Percentiles rank a stretch among this genome's conserved stretches.
These are phyloP conservation scores for Solanum acaule DNA, from an alignment of 257 asterid species.

Conservation along the genomic window DNA sequence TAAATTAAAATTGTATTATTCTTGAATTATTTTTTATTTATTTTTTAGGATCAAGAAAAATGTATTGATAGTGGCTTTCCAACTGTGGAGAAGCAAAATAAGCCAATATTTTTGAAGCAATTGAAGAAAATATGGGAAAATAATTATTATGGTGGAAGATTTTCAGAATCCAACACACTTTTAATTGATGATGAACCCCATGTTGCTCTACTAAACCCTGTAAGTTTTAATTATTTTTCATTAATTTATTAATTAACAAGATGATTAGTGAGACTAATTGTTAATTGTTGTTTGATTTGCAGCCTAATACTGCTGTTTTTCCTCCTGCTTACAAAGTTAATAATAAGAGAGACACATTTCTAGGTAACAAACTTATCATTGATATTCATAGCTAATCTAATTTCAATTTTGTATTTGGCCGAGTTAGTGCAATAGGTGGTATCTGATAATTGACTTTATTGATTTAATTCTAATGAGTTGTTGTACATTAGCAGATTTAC, in stretches of 20 bases:
- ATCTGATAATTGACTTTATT: too few species aligned
- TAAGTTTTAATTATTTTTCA: background rate
- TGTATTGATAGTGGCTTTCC: slow-evolving; percentile 31
- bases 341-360: slow-evolving; percentile 4
- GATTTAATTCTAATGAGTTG: too few species aligned
- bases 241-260: too few species aligned
- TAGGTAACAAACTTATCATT: slow-evolving; percentile 15
- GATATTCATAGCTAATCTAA: too few species aligned
- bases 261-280: background rate
- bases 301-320: slow-evolving; percentile 48
- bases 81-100: slow-evolving; percentile 1
- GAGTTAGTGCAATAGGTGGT: too few species aligned
- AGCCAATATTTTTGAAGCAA: slow-evolving; percentile 45
- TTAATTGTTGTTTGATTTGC: background rate
- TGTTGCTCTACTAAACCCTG: slow-evolving; percentile 37
- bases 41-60: slow-evolving; percentile 33
- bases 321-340: slow-evolving; percentile 25
- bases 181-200: slow-evolving; percentile 47
- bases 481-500: too few species aligned
- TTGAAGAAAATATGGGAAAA: slow-evolving; percentile 32
- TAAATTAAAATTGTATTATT: background rate
- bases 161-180: slow-evolving; percentile 35
- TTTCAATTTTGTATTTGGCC: too few species aligned
- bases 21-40: too few species aligned
- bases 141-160: slow-evolving; percentile 11